Base-by-base conservation (phyloP, 2,329 filamentous ascomycete genomes). In the Elsinoe batatas region DNA sequence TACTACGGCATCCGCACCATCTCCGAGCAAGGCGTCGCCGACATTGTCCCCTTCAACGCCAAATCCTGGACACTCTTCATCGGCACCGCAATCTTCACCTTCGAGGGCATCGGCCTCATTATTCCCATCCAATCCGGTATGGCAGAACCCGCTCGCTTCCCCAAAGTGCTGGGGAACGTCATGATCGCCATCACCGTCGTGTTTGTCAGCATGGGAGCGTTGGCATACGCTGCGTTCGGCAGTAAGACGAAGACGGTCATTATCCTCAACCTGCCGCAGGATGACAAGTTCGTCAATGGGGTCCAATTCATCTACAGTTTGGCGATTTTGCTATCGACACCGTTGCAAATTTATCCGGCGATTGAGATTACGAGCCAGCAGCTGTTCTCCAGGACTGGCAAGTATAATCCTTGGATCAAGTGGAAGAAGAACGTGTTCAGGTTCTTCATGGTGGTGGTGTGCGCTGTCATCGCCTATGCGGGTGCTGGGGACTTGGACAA, bases 381-480 rank as follows among this genome's bases (percentile, higher is more conserved):
- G 62, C 78, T 97, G 5, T 98, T 97, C 71, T 95, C 88, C 20
- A 80, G 87, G 67, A 95, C 90, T 60, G 91, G 93, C 63, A 98
- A 98, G 72, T 95, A 96, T 74, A 96, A 97, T 68, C 91, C 90
- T 0, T 93, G 88, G 67, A 95, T 98, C 76, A 98, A 98, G 76
- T 98, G 93, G 93, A 88, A 97, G 78, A 98, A 98, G 82, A 98
- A 98, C 64, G 76, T 86, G 33, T 98, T 95, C 76, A 85, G 93
- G 55, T 98, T 97, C 77, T 84, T 91, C 67, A 82, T 96, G 60
- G 93, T 97, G 51, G 81, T 88, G 65, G 71, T 93, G 20, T 97
- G 93, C 66, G 87, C 91, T 0, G 72, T 83, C 57, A 86, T 98
- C 61, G 91, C 91, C 1, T 98, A 90, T 89, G 83, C 85, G 43